Percentiles rank a stretch among this genome's conserved stretches.
Evolutionary conservation across 1,284 basidiomycete genomes (phyloP).

Genomic region (Trametes versicolor): DNA sequence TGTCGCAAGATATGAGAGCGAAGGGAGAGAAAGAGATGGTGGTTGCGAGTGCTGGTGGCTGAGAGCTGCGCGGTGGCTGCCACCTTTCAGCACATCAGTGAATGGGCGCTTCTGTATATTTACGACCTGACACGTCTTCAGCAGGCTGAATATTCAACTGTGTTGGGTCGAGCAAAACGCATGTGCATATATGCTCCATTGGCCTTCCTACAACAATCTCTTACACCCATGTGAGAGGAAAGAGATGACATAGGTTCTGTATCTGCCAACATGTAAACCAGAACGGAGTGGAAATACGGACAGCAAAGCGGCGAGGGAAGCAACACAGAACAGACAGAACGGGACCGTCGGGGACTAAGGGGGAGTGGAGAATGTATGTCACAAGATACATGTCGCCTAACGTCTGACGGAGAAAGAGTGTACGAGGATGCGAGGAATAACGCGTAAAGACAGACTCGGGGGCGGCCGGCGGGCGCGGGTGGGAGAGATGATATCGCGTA

Average conservation of each 20-base stretch:
- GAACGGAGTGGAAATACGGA: slow-evolving; percentile 27
- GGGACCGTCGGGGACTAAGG: slow-evolving; percentile 22
- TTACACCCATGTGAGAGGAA: background rate
- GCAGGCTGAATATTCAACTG: background rate
- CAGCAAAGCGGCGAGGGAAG: slow-evolving; percentile 35
- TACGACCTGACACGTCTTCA: slow-evolving; percentile 7
- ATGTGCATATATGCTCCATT: background rate
- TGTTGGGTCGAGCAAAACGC: background rate
- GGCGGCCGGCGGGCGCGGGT: slow-evolving; percentile 44
- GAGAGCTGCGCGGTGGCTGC: slow-evolving; percentile 20
- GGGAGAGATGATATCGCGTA: slow-evolving; percentile 50
- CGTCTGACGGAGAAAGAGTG: slow-evolving; percentile 39
- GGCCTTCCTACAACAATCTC: background rate
- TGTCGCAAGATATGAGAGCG: slow-evolving; percentile 10
- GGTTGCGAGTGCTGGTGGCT: slow-evolving; percentile 8
- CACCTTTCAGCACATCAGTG: slow-evolving; percentile 9
- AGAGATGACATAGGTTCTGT: slow-evolving; percentile 30
- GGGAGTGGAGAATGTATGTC: slow-evolving; percentile 45
- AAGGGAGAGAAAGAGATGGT: slow-evolving; percentile 17
- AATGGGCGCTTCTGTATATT: slow-evolving; percentile 6
- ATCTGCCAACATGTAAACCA: slow-evolving; percentile 33
- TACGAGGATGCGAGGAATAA: slow-evolving; percentile 50
- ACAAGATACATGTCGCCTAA: slow-evolving; percentile 46
- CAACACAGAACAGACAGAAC: slow-evolving; percentile 31
- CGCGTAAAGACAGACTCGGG: slow-evolving; percentile 69